Evolutionary conservation across 1,139 yeast species (phyloP).

Genomic region (Pichia sorboxylosa): DNA sequence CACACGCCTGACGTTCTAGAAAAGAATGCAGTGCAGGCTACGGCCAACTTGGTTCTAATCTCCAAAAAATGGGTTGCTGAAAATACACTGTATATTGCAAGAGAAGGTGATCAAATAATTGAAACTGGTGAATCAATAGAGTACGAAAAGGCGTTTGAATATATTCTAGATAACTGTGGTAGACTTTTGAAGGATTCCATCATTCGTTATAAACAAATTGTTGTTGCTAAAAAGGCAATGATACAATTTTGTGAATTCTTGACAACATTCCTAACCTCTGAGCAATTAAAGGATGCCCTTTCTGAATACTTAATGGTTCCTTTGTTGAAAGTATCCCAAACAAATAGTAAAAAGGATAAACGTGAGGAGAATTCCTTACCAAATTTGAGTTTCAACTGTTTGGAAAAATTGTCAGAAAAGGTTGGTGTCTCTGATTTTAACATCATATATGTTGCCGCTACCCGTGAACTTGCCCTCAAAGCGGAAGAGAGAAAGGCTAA

Average conservation of each 20-base stretch:
- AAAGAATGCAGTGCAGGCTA: conserved; percentile 51
- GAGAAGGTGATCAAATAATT: conserved; percentile 18
- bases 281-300: conserved; percentile 26
- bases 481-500: conserved; percentile 69
- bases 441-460: conserved; percentile 51
- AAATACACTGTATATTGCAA: conserved; percentile 28
- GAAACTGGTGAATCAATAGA: conserved; percentile 15
- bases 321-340: conserved; percentile 43
- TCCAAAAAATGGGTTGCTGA: conserved; percentile 52
- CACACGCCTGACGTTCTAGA: conserved; percentile 67
- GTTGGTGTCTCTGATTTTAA: conserved; percentile 68
- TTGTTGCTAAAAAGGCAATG: conserved; percentile 52
- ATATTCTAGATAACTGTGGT: conserved; percentile 51
- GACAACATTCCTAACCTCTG: conserved; percentile 36
- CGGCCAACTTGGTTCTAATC: conserved; percentile 55
- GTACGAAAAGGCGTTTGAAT: conserved; percentile 40
- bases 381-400: conserved; percentile 54
- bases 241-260: conserved; percentile 36
- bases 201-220: conserved; percentile 37
- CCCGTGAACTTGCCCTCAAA: conserved; percentile 44
- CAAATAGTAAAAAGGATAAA: conserved; percentile 31
- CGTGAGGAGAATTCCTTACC: conserved; percentile 36
- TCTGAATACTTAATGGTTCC: conserved; percentile 41
- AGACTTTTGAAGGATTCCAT: conserved; percentile 55
- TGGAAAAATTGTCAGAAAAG: conserved; percentile 54